A percentile compares a stretch with the other conserved stretches of the same genome.
Conservation (phyloP, 2,329 filamentous ascomycete genomes). For the Fusarium sp. region DNA sequence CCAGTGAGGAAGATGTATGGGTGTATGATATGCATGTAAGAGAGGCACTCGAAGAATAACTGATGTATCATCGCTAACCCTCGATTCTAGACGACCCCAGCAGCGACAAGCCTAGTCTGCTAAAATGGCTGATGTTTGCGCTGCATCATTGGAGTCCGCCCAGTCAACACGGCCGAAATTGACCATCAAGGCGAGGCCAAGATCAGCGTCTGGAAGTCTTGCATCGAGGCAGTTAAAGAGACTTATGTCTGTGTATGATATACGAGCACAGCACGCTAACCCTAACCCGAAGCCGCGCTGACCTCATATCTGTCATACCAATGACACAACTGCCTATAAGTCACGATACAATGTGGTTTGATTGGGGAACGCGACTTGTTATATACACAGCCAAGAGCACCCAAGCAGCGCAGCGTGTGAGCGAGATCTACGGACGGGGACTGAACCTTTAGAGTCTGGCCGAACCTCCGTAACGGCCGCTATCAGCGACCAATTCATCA, state of each 20-base stretch:
- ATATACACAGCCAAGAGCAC: not conserved
- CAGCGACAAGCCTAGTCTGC: too few relatives aligned
- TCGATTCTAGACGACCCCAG: not conserved
- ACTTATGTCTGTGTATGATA: not conserved
- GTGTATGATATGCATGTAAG: not conserved
- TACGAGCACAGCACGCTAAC: not conserved
- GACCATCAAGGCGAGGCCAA: too few relatives aligned
- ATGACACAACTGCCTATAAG: accelerated
- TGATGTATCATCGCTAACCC: not conserved
- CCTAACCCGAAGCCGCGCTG: too few relatives aligned
- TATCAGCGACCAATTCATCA: not conserved
- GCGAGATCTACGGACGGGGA: too few relatives aligned
- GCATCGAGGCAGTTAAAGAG: not conserved
- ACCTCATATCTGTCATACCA: not conserved
- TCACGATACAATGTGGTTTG: not conserved
- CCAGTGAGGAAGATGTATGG: too few relatives aligned
- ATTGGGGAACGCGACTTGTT: not conserved
- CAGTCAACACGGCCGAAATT: too few relatives aligned
- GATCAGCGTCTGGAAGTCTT: not conserved
- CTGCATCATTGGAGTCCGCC: too few relatives aligned
- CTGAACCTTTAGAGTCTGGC: not conserved
- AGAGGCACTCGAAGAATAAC: not conserved
- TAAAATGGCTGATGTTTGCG: too few relatives aligned
- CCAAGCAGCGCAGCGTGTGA: not conserved
- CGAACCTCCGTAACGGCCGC: not conserved